These are phyloP conservation scores for Colletotrichum acutatum DNA, from an alignment of 2,329 filamentous ascomycete species.

Conservation along the genomic window DNA sequence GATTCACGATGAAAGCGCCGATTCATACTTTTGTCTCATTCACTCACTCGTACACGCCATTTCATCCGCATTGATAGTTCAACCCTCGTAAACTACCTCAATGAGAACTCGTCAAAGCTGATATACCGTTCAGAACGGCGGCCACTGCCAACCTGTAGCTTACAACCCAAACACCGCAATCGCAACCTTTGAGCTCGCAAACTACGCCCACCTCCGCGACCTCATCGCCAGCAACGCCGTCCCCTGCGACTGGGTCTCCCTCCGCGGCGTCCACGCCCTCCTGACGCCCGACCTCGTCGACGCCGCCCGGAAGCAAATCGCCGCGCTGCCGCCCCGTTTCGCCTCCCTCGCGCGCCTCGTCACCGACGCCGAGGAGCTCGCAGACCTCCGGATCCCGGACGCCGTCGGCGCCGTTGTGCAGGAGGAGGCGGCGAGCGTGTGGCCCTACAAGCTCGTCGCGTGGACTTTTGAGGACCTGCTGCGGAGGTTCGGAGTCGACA, in stretches of 20 bases:
- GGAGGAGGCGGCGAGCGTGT: constrained; percentile 73
- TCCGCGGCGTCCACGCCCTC: constrained; percentile 73
- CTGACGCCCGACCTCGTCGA: constrained; percentile 66
- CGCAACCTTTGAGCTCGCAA: constrained; percentile 78
- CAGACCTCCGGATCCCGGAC: constrained; percentile 62
- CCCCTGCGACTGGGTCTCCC: constrained; percentile 75
- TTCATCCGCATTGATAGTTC: too few relatives aligned
- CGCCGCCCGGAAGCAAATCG: constrained; percentile 61
- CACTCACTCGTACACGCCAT: not conserved
- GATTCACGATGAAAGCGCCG: not conserved
- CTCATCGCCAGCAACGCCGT: constrained; percentile 69
- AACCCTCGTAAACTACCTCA: too few relatives aligned
- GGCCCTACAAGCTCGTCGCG: constrained; percentile 87
- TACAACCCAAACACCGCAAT: constrained; percentile 71
- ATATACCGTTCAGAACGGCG: constrained; percentile 66
- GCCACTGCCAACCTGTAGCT: constrained; percentile 79
- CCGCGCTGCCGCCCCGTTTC: constrained; percentile 68
- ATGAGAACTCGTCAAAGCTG: not conserved
- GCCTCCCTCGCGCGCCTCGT: constrained; percentile 58
- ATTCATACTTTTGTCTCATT: too few relatives aligned
- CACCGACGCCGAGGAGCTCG: constrained; percentile 52
- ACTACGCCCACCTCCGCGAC: constrained; percentile 68
- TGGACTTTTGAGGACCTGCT: constrained; percentile 74
- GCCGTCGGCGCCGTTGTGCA: constrained; percentile 74
- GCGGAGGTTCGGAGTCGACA: constrained; percentile 41